Evolutionary conservation across 306 rosid species (phyloP).

Genomic region (Castanea sativa): DNA sequence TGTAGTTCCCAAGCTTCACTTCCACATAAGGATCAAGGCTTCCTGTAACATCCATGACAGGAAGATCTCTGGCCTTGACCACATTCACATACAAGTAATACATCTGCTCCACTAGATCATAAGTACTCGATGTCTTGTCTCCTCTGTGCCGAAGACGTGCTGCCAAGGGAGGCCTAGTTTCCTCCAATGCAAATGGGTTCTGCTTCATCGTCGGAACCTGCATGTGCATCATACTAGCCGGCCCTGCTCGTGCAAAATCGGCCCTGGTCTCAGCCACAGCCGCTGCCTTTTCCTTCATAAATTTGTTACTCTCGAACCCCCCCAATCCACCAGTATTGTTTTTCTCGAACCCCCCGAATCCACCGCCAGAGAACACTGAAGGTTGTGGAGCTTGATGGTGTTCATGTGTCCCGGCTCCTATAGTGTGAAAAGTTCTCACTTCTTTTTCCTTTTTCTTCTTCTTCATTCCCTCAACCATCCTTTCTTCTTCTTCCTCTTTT

Average conservation of each 20-base stretch:
- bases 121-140: slow-evolving; percentile 77
- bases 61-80: slow-evolving; percentile 87
- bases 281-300: background rate
- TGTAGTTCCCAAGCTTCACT: slow-evolving; percentile 91
- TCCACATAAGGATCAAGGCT: slow-evolving; percentile 97
- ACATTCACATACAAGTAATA: slow-evolving; percentile 83
- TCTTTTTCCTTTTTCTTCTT: slow-evolving; percentile 66
- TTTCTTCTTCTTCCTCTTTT: slow-evolving; percentile 6
- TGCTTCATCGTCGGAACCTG: slow-evolving; percentile 40
- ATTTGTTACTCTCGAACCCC: too few relatives aligned
- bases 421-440: slow-evolving; percentile 73
- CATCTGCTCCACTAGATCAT: slow-evolving; percentile 92
- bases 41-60: slow-evolving; percentile 80
- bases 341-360: background rate
- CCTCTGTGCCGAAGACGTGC: slow-evolving; percentile 57
- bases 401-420: slow-evolving; percentile 41
- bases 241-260: slow-evolving; percentile 67
- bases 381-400: slow-evolving; percentile 26
- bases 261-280: slow-evolving; percentile 32
- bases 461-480: slow-evolving; percentile 31
- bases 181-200: slow-evolving; percentile 71
- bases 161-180: slow-evolving; percentile 85
- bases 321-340: too few relatives aligned
- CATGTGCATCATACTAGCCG: slow-evolving; percentile 63
- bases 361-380: slow-evolving; percentile 7